Conservation (phyloP, 2,329 filamentous ascomycete genomes). For the Fusarium cicatricum region DNA sequence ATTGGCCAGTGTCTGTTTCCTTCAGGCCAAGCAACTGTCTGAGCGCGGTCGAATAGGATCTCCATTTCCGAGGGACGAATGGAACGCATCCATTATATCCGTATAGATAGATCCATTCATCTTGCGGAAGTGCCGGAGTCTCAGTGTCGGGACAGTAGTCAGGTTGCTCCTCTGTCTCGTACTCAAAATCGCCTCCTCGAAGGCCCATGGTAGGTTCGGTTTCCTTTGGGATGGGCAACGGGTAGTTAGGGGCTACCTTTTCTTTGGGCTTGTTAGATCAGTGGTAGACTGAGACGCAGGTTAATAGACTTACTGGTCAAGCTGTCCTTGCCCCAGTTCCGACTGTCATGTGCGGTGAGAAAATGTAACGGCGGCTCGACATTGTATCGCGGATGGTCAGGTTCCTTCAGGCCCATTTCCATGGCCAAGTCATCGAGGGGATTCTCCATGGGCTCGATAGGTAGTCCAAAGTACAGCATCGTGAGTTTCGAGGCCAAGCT, state of each 20-base stretch:
- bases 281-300: fast-evolving
- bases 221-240: constrained; percentile 5
- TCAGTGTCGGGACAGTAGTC: constrained; percentile 18
- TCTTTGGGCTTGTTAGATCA: constrained; percentile 18
- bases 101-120: constrained; percentile 35
- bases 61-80: constrained; percentile 33
- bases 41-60: constrained; percentile 33
- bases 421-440: constrained; percentile 38
- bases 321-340: constrained; percentile 43
- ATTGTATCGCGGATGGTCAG: constrained; percentile 20
- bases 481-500: constrained; percentile 53
- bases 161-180: not conserved
- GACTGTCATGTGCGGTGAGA: constrained; percentile 42
- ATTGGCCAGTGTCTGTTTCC: too few relatives aligned
- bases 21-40: constrained; percentile 36
- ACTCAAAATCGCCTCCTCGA: constrained; percentile 21
- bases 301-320: constrained; percentile 26
- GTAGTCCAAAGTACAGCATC: constrained; percentile 57
- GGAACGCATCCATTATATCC: constrained; percentile 46
- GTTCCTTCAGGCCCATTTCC: constrained; percentile 22
- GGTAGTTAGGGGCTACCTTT: constrained; percentile 8
- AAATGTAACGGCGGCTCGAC: constrained; percentile 45
- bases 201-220: constrained; percentile 15
- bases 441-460: constrained; percentile 49
- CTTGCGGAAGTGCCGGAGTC: not conserved